Evolutionary conservation across 2,329 filamentous ascomycete species (phyloP).

Genomic region (Fusarium neocosmosporiellum): DNA sequence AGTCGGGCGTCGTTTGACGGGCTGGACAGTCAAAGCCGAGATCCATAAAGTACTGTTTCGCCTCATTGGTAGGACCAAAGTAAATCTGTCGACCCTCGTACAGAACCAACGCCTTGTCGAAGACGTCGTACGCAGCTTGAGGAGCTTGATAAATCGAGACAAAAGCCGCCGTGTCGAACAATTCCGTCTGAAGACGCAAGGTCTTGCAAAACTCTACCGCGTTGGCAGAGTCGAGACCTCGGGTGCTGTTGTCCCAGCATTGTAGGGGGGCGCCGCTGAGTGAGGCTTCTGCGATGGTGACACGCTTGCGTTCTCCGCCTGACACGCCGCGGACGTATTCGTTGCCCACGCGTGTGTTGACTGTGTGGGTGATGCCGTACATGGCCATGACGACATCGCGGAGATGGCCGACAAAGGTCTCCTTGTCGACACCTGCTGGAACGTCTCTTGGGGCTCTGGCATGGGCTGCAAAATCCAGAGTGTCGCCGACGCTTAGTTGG

Average conservation of each 20-base stretch:
- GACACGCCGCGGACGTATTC: constrained; percentile 72
- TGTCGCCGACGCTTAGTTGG: constrained; percentile 78
- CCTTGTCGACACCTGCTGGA: constrained; percentile 64
- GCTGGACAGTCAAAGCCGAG: constrained; percentile 67
- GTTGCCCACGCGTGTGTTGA: constrained; percentile 76
- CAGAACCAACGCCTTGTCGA: constrained; percentile 76
- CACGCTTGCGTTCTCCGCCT: constrained; percentile 62
- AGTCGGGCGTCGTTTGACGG: constrained; percentile 75
- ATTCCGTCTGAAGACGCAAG: constrained; percentile 68
- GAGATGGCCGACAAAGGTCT: constrained; percentile 67
- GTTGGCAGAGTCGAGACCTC: constrained; percentile 73
- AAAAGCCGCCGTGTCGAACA: constrained; percentile 65
- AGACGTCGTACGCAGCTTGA: constrained; percentile 54
- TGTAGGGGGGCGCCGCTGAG: constrained; percentile 60
- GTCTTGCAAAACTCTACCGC: constrained; percentile 74
- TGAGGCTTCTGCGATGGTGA: constrained; percentile 50
- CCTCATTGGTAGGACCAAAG: constrained; percentile 38
- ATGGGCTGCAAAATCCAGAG: constrained; percentile 77
- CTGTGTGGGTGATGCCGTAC: constrained; percentile 75
- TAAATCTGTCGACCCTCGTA: constrained; percentile 76
- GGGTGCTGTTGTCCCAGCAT: constrained; percentile 78
- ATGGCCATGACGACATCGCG: constrained; percentile 78
- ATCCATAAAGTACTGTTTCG: constrained; percentile 43
- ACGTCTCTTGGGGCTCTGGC: constrained; percentile 71
- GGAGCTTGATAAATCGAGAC: constrained; percentile 76